These are phyloP conservation scores for Aspergillus sp. DNA, from an alignment of 2,329 filamentous ascomycete species.

Conservation along the genomic window DNA sequence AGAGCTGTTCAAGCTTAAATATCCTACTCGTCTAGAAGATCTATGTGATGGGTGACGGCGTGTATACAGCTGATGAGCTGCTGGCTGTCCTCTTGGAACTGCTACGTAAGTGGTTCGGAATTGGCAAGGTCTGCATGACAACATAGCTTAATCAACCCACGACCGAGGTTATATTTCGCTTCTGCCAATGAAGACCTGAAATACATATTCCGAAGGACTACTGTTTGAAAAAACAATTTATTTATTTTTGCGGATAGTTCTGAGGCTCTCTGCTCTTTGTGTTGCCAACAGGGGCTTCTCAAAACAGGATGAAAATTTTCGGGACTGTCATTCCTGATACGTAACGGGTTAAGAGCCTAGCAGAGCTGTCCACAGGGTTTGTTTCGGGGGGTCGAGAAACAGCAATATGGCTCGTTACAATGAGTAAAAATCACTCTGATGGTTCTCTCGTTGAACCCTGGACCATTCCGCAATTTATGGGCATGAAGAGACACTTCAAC, in stretches of 20 bases:
- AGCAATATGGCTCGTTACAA: not conserved
- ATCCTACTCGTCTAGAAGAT: no score
- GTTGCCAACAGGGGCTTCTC: not conserved
- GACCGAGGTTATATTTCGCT: not conserved
- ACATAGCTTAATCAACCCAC: not conserved
- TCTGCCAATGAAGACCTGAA: not conserved
- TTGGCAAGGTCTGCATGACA: not conserved
- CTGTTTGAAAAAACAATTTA: not conserved
- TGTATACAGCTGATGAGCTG: not conserved
- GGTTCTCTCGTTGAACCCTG: not conserved
- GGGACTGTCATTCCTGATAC: constrained; percentile 1
- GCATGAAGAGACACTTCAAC: no score
- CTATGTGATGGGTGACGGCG: not conserved
- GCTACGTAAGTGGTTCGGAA: constrained; percentile 1
- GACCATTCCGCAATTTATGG: not conserved
- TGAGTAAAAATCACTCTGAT: not conserved
- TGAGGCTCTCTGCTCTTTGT: no score
- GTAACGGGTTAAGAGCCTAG: not conserved
- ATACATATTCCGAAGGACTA: not conserved
- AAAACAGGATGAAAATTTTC: constrained; percentile 3
- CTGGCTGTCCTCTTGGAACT: not conserved
- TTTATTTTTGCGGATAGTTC: not conserved
- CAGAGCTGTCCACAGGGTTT: not conserved
- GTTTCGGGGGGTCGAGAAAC: not conserved
- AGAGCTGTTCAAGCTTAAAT: not conserved